Evolutionary conservation across 2,329 filamentous ascomycete species (phyloP).

Genomic region (Beauveria scarabaeidicola): DNA sequence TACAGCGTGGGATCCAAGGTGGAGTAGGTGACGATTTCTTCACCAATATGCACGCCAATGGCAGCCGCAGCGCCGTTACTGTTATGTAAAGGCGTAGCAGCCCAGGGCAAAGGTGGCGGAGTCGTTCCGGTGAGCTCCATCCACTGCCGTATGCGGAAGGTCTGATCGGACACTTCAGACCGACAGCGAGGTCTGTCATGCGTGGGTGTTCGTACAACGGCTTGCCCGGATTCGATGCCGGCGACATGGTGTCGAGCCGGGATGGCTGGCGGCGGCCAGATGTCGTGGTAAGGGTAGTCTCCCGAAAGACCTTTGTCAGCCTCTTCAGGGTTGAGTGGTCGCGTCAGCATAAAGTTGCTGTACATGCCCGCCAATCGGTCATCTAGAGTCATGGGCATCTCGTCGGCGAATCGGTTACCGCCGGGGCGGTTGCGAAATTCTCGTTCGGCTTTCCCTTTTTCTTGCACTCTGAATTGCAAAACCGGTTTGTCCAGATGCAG

Average conservation of each 20-base stretch:
- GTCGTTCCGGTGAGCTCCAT: constrained; percentile 50
- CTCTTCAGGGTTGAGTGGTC: constrained; percentile 32
- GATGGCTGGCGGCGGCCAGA: constrained; percentile 71
- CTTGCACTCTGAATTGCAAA: constrained; percentile 40
- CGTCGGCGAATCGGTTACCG: constrained; percentile 36
- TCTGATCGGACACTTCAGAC: constrained; percentile 55
- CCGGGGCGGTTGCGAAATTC: constrained; percentile 16
- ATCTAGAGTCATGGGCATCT: constrained; percentile 45
- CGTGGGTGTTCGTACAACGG: constrained; percentile 19
- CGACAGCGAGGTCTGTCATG: constrained; percentile 37
- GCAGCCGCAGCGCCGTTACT: constrained; percentile 18
- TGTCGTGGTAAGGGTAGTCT: constrained; percentile 37
- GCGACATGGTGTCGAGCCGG: constrained; percentile 51
- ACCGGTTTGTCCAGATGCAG: constrained; percentile 70
- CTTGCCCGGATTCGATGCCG: constrained; percentile 22
- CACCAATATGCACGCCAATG: constrained; percentile 41
- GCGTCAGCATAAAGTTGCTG: constrained; percentile 60
- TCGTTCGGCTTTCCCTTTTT: constrained; percentile 16
- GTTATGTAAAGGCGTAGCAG: constrained; percentile 21
- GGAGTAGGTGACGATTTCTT: constrained; percentile 53
- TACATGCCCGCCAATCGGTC: constrained; percentile 42
- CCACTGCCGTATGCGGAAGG: constrained; percentile 71
- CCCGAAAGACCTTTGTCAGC: constrained; percentile 22
- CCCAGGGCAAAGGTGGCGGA: constrained; percentile 21
- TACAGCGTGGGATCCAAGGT: constrained; percentile 70